phyloP scores from a whole-genome alignment of 805 yeast species.

The Candida nemodendra region DNA sequence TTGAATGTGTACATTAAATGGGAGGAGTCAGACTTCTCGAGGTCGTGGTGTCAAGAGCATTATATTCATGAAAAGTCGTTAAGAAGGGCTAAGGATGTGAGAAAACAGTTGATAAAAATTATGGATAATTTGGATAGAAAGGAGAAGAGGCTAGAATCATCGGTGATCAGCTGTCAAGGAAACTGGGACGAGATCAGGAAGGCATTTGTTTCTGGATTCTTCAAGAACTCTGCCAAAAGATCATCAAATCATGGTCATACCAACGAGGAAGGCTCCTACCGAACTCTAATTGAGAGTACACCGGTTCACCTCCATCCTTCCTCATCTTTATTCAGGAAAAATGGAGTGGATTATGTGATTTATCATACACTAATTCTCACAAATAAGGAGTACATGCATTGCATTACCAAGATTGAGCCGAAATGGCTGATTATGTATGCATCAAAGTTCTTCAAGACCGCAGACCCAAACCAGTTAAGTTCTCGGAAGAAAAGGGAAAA shows the following conservation, averaged over 20 bases:
- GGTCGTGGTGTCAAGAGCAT: conserved; percentile 76
- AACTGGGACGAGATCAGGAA: conserved; percentile 57
- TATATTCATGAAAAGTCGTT: conserved; percentile 79
- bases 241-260: conserved; percentile 40
- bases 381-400: conserved; percentile 88
- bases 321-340: conserved; percentile 57
- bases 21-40: conserved; percentile 57
- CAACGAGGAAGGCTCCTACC: conserved; percentile 47
- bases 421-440: conserved; percentile 72
- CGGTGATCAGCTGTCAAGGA: conserved; percentile 47
- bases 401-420: conserved; percentile 78
- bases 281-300: conserved; percentile 63
- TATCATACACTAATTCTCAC: conserved; percentile 83
- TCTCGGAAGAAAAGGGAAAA: conserved; percentile 57
- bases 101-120: conserved; percentile 62
- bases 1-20: conserved; percentile 79
- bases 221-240: conserved; percentile 64
- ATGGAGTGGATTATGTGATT: conserved; percentile 68
- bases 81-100: conserved; percentile 75
- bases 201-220: conserved; percentile 66
- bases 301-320: conserved; percentile 87
- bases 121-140: conserved; percentile 44
- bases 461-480: conserved; percentile 49
- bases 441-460: conserved; percentile 68
- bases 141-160: conserved; percentile 21